phyloP scores from a whole-genome alignment of 2,329 filamentous ascomycete species.

The Apiospora koreana region DNA sequence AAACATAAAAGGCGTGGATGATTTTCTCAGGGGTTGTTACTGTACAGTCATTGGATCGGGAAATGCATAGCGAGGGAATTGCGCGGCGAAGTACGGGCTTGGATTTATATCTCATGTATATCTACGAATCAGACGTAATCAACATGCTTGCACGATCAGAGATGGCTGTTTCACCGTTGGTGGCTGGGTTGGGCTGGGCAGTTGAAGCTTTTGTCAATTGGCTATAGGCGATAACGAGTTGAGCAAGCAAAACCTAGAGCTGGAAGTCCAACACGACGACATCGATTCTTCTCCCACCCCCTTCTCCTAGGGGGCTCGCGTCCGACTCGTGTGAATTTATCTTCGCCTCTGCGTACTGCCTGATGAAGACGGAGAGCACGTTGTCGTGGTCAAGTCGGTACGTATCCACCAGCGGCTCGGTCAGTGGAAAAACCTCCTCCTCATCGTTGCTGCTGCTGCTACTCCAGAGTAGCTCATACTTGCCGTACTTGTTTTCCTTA shows the following conservation, averaged over 20 bases:
- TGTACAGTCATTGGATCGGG: background rate
- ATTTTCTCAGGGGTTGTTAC: background rate
- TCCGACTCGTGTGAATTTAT: background rate
- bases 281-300: slow-evolving; percentile 21
- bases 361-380: slow-evolving; percentile 37
- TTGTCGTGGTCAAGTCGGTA: slow-evolving; percentile 36
- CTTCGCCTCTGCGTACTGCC: background rate
- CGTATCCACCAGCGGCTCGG: slow-evolving; percentile 41
- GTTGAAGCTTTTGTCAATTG: background rate
- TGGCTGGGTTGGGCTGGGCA: background rate
- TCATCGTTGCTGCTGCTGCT: slow-evolving; percentile 21
- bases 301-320: background rate
- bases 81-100: background rate
- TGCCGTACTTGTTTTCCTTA: slow-evolving; percentile 28
- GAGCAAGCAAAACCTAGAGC: slow-evolving; percentile 20
- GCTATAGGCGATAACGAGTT: background rate
- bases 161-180: too few relatives aligned
- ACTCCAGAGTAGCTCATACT: slow-evolving; percentile 39
- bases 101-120: background rate
- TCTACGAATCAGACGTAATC: slow-evolving; percentile 3
- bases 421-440: slow-evolving; percentile 27
- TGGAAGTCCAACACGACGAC: slow-evolving; percentile 40
- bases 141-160: background rate
- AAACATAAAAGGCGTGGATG: background rate
- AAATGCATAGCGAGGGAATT: background rate